Evolutionary conservation across 2,329 filamentous ascomycete genomes (phyloP), one percentile per base, ranked within the genome.

Genomic region (Sporothrix pseudoabietina): DNA sequence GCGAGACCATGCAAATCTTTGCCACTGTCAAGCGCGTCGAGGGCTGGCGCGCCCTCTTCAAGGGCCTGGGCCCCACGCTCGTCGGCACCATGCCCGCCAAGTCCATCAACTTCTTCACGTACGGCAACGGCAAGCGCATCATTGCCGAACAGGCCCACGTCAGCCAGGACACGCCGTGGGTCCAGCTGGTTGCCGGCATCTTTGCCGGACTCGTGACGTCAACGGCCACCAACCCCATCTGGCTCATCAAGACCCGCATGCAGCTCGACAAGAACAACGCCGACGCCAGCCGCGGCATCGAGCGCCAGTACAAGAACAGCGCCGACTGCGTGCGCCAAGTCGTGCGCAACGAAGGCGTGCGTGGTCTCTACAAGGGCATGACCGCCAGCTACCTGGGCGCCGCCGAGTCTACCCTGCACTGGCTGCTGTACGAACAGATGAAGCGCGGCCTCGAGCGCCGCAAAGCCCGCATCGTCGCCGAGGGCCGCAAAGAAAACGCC

Each of bases 151-250:
- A 91, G 78, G 90, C 93, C 80, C 94, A 95, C 82, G 79, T 88
- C 77, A 89, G 91, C 68, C 80, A 91, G 65, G 79, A 90, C 77
- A 88, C 89, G 16, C 87, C 92, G 0, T 92, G 89, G 86, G 90
- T 97, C 12, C 94, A 97, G 80, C 85, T 97, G 9, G 84, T 88
- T 65, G 91, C 94, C 0, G 94, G 92, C 5, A 89, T 92, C 1
- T 86, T 87, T 19, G 94, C 94, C 0, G 94, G 94, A 1, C 88
- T 98, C 59, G 90, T 91, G 7, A 98, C 95, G 0, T 93, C 93
- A 65, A 98, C 95, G 0, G 93, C 92, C 30, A 98, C 94, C 52
- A 98, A 98, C 82, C 94, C 94, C 1, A 97, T 98, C 79, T 98
- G 94, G 94, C 88, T 98, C 76, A 90, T 98, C 79, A 98, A 98